Conservation (phyloP, 345 rosid genomes). For the Lepidium sativum region DNA sequence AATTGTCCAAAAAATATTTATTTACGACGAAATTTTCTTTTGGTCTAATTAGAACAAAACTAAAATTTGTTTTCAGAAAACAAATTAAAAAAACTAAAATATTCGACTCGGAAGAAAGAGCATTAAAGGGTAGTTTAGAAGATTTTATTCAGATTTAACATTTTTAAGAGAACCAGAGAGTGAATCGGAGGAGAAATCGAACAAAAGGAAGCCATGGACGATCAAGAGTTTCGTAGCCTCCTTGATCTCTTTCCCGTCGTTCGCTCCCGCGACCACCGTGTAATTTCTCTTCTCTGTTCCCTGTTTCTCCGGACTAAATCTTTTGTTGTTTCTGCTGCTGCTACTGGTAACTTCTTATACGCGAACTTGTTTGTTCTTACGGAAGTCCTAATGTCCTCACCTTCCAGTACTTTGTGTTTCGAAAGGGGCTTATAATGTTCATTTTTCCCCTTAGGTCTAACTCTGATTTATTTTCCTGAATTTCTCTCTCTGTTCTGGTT, state of each 20-base stretch:
- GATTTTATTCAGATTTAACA: not conserved
- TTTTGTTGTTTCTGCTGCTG: not conserved
- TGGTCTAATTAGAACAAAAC: no score
- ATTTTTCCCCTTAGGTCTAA: not conserved
- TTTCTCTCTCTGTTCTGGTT: not conserved
- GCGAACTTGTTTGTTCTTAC: not conserved
- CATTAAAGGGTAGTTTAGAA: not conserved
- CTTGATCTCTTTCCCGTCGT: conserved; percentile 77
- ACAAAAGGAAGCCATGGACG: conserved; percentile 43
- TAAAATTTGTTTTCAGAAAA: no score
- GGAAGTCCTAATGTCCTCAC: conserved; percentile 3
- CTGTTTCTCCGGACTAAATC: not conserved
- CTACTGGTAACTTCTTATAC: not conserved
- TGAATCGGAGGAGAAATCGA: conserved; percentile 12
- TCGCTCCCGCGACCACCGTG: conserved; percentile 63
- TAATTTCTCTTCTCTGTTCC: conserved; percentile 15
- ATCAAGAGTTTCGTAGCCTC: conserved; percentile 62
- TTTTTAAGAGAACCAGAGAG: not conserved
- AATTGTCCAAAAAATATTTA: no score
- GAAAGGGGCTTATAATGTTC: not conserved
- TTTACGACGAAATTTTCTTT: no score
- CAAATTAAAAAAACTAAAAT: not conserved
- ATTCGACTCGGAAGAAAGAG: not conserved
- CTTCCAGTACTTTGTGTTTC: not conserved
- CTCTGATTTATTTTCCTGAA: not conserved